Conservation (phyloP, 2,329 filamentous ascomycete genomes). For the Colletotrichum sp. region DNA sequence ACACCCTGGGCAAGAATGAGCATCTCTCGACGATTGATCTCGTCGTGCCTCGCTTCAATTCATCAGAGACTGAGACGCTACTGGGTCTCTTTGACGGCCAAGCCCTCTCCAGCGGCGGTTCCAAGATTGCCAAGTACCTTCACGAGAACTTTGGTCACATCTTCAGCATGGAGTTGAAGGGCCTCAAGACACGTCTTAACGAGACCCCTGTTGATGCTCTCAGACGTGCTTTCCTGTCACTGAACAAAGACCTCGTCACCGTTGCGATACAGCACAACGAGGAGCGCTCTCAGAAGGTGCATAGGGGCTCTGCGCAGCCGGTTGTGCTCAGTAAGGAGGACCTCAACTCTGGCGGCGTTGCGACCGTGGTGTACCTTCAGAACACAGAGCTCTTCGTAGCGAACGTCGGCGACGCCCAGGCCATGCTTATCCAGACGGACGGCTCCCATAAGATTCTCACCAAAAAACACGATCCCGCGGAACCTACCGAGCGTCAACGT, state of each 20-base stretch:
- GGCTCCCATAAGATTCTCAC: conserved; percentile 85
- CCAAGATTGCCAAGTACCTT: conserved; percentile 93
- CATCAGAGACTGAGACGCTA: conserved; percentile 87
- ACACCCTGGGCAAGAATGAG: conserved; percentile 90
- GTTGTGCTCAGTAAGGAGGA: conserved; percentile 89
- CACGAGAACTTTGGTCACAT: conserved; percentile 94
- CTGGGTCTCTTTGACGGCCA: conserved; percentile 97
- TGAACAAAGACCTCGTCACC: conserved; percentile 94
- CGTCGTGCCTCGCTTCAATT: conserved; percentile 90
- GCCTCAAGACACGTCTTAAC: conserved; percentile 65
- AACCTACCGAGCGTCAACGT: conserved; percentile 80
- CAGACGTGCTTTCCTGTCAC: conserved; percentile 80
- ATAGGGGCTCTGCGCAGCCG: conserved; percentile 74
- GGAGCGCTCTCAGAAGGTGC: conserved; percentile 69
- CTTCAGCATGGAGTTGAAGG: conserved; percentile 82
- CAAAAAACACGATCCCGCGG: conserved; percentile 90
- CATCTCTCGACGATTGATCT: conserved; percentile 96
- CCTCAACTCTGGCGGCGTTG: conserved; percentile 86
- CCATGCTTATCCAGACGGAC: conserved; percentile 92
- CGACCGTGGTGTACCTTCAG: conserved; percentile 88
- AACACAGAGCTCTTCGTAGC: conserved; percentile 91
- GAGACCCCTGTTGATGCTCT: conserved; percentile 86
- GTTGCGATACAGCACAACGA: conserved; percentile 82
- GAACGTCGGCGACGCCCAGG: conserved; percentile 94
- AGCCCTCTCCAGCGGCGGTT: conserved; percentile 85